Base-by-base conservation (phyloP, 768 basidiomycete genomes). In the Hygrocybe coccinea region DNA sequence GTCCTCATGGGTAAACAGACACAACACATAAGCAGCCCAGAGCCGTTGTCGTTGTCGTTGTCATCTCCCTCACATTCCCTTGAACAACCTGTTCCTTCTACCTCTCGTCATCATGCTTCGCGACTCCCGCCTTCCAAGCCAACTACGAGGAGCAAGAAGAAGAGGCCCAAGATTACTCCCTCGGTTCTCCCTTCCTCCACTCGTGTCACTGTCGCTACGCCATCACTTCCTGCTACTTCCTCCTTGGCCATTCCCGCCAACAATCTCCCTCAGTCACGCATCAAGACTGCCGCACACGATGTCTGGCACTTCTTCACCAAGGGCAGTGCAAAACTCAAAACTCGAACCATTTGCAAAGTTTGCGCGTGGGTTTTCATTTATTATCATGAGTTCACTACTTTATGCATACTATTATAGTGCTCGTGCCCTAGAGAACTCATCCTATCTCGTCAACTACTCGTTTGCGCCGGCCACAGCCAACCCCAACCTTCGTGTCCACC, bases 261-360 rank as follows among this genome's bases (percentile, higher is more conserved):
- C 34, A 5, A 50, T 29, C 21, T 22, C 6, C 29, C 15, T 50
- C 29, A 15, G 29, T 15, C 19, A 6, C 10, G 19, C 15, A 29
- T 29, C 19, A 50, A 50, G 25, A 36, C 34, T 14, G 48, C 48
- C 3, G 29, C 48, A n/a, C 9, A 36, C 17, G 29, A 50, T 21
- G 34, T 50, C 7, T 50, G 48, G 48, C 48, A 50, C 29, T 50
- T 50, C 24, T 50, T 50, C 48, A 50, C 19, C 10, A 50, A 34
- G 48, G 48, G 48, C 10, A 29, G 34, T 17, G 17, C n/a, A 19
- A 36, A 36, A 50, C 15, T n/a, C 24, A 50, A 50, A 50, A 50
- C 29, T n/a, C 44, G 21, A 22, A 46, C 44, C 29, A 29, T 50
- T 29, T 50, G 48, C 48, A 50, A 29, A 21, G 11, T 50, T 11